A percentile compares a stretch with the other conserved stretches of the same genome.
Conservation (phyloP, 495 filamentous ascomycete species). For the Acidiella bohemica region DNA sequence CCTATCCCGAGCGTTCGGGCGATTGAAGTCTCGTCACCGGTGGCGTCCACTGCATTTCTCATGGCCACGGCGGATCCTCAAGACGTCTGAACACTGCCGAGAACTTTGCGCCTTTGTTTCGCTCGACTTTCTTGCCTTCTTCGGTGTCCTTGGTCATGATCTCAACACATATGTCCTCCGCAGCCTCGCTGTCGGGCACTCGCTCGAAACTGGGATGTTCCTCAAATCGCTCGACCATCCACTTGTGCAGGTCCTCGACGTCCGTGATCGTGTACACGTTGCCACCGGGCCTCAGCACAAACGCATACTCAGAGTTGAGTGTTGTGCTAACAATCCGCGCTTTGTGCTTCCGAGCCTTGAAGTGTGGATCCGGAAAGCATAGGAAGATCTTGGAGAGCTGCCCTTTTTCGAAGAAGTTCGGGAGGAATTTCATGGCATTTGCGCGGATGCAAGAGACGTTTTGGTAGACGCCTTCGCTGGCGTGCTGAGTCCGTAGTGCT, state of each 20-base stretch:
- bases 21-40: too few species aligned
- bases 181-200: slow-evolving; percentile 27
- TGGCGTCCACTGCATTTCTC: too few species aligned
- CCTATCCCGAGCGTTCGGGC: too few species aligned
- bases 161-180: slow-evolving; percentile 60
- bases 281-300: slow-evolving; percentile 67
- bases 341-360: slow-evolving; percentile 95
- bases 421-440: slow-evolving; percentile 97
- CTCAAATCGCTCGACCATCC: slow-evolving; percentile 81
- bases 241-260: slow-evolving; percentile 82
- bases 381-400: slow-evolving; percentile 86
- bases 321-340: slow-evolving; percentile 82
- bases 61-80: slow-evolving; percentile 62
- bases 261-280: slow-evolving; percentile 93
- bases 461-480: slow-evolving; percentile 41
- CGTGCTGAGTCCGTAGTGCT: slow-evolving; percentile 58
- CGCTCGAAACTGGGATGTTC: slow-evolving; percentile 54
- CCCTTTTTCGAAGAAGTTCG: slow-evolving; percentile 70
- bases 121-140: slow-evolving; percentile 91
- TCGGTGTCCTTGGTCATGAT: slow-evolving; percentile 83
- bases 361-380: slow-evolving; percentile 97
- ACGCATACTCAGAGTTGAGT: slow-evolving; percentile 86
- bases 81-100: slow-evolving; percentile 72
- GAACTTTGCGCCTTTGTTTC: slow-evolving; percentile 78
- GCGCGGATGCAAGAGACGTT: slow-evolving; percentile 77